Evolutionary conservation across 129 eudicot species (phyloP).

Genomic region (Cynara cardunculus): DNA sequence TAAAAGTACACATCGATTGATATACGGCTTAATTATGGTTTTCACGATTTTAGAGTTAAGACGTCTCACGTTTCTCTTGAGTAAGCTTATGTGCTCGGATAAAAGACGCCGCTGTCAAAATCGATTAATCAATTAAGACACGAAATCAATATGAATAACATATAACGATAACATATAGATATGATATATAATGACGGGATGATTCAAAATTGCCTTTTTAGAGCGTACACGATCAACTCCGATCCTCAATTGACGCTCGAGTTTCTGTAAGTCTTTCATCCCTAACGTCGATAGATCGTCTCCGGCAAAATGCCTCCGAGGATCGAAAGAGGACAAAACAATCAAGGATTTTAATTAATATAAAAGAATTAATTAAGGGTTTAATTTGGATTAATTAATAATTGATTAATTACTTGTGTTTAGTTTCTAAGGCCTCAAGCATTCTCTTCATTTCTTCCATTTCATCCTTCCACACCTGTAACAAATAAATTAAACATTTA

Average conservation of each 20-base stretch:
- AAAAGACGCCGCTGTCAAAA: slow-evolving; percentile 31
- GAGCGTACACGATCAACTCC: slow-evolving; percentile 54
- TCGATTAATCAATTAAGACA: not conserved
- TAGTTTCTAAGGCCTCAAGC: slow-evolving; percentile 38
- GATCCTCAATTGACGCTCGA: slow-evolving; percentile 52
- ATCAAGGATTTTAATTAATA: not conserved
- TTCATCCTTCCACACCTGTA: slow-evolving; percentile 46
- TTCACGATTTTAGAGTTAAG: not conserved
- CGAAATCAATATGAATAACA: not conserved
- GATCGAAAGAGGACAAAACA: not conserved
- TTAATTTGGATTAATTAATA: not conserved
- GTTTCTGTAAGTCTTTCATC: slow-evolving; percentile 48
- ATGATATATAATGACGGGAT: not conserved
- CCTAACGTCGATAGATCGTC: slow-evolving; percentile 42
- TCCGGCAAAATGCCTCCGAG: slow-evolving; percentile 41
- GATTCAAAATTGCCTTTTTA: slow-evolving; percentile 27
- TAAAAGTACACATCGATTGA: not conserved
- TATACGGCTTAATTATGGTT: not conserved
- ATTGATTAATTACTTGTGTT: slow-evolving; percentile 28
- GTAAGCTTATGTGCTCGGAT: slow-evolving; percentile 34
- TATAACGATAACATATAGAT: too few relatives aligned
- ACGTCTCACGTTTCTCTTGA: slow-evolving; percentile 42
- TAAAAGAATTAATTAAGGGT: not conserved
- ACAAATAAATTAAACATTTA: not conserved
- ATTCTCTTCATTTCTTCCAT: slow-evolving; percentile 50